These are phyloP conservation scores for Hypomyces rosellus DNA, from an alignment of 2,329 filamentous ascomycete species.

Conservation along the genomic window DNA sequence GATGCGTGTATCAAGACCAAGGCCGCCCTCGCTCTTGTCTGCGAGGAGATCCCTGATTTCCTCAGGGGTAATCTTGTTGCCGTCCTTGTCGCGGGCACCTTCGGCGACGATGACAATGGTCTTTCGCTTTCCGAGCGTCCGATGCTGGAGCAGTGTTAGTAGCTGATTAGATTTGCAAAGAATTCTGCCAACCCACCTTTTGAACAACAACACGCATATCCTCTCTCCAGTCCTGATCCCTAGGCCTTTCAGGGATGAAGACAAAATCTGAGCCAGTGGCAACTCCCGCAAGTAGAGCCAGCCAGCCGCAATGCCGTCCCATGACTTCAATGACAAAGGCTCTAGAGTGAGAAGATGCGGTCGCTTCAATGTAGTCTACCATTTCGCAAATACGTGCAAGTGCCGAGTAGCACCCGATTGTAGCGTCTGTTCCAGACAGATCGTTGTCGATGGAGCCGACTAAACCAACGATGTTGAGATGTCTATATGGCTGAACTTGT, in stretches of 20 bases:
- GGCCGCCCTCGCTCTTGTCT: constrained; percentile 54
- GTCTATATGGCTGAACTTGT: constrained; percentile 69
- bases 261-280: constrained; percentile 94
- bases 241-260: constrained; percentile 93
- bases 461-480: constrained; percentile 92
- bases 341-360: constrained; percentile 85
- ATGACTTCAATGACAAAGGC: constrained; percentile 98
- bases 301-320: constrained; percentile 96
- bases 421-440: constrained; percentile 92
- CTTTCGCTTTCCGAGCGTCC: constrained; percentile 84
- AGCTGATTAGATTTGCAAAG: not conserved
- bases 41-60: constrained; percentile 88
- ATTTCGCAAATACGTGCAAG: constrained; percentile 89
- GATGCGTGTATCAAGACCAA: constrained; percentile 84
- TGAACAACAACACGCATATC: constrained; percentile 77
- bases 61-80: constrained; percentile 74
- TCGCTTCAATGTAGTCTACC: constrained; percentile 95
- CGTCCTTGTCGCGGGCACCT: constrained; percentile 77
- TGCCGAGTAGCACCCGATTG: constrained; percentile 94
- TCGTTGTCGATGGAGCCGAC: constrained; percentile 99
- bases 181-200: constrained; percentile 43
- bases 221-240: constrained; percentile 77
- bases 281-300: constrained; percentile 92
- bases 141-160: constrained; percentile 53
- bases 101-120: constrained; percentile 98